Base-by-base conservation (phyloP, 257 asterid species). In the Primulina huaijiensis region DNA sequence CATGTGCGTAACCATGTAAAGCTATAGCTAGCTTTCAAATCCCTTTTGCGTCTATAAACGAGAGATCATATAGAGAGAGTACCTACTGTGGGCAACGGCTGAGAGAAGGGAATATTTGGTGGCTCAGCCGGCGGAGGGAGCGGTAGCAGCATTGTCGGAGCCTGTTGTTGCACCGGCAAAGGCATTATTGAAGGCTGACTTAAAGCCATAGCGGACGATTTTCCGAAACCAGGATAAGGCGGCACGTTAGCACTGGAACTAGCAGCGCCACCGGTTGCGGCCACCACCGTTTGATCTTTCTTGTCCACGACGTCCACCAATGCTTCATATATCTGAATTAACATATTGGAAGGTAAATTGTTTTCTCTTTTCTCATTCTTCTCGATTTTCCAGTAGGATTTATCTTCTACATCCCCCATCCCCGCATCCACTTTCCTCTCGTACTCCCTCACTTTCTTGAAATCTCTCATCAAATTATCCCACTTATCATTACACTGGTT, bases 391-490 rank as follows among this genome's bases (percentile, higher is more conserved):
- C 98, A 90, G 71, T 93, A 93, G 10, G 92, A 84, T 58, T 75
- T 82, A 0, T 53, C 37, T 0, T 64, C 74, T 7, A 35, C 79
- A 0, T 38, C 71, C 4, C 53, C 74, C 21, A 21, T 60, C 50
- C 43, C 43, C 50, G 50, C 50, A 10, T 10, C 50, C 4, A 11
- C 56, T 70, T 74, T 78, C 76, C 77, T 70, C 76, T 93, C 90
- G 21, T 83, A 81, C 29, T 90, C 97, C 62, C 97, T 82, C 20
- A 93, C 89, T 67, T 87, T 92, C 87, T 93, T 93, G 85, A 90
- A 93, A 84, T 93, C 98, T 60, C 97, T 79, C 97, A 92, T 92
- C 19, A 92, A 80, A 84, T 90, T 92, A 69, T 92, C 98, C 98
- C 97, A 90, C 43, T 93, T 93, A 34, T 93, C 98, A 61, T 93